Conservation (phyloP, 2,329 filamentous ascomycete species). For the Thelonectria olida region DNA sequence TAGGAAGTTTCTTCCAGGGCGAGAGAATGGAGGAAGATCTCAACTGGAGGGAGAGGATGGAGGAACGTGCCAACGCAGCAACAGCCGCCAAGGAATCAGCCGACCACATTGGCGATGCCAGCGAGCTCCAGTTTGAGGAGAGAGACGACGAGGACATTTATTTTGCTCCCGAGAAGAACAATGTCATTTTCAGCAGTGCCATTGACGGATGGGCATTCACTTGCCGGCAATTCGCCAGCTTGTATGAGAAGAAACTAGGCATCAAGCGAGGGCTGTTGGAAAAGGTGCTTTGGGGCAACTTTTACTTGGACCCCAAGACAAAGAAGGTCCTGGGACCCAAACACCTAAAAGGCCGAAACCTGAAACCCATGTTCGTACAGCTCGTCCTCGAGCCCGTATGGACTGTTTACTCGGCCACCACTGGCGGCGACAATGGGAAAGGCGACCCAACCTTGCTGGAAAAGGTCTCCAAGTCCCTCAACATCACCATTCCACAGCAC, state of each 20-base stretch:
- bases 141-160: conserved; percentile 96
- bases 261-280: conserved; percentile 90
- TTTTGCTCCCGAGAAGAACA: conserved; percentile 97
- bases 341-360: conserved; percentile 87
- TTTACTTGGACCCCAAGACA: conserved; percentile 95
- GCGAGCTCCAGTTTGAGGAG: conserved; percentile 81
- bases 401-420: conserved; percentile 93
- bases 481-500: conserved; percentile 85
- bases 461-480: conserved; percentile 93
- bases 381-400: conserved; percentile 95
- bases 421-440: conserved; percentile 81
- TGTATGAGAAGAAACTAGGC: conserved; percentile 97
- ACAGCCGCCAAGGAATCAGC: conserved; percentile 68
- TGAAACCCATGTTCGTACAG: conserved; percentile 98
- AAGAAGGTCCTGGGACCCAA: conserved; percentile 91
- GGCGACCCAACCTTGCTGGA: conserved; percentile 85
- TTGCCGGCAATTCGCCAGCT: conserved; percentile 87
- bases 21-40: conserved; percentile 99
- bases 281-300: conserved; percentile 96
- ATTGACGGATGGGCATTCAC: conserved; percentile 99
- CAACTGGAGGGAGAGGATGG: conserved; percentile 93
- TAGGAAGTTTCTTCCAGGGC: conserved; percentile 97
- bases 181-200: conserved; percentile 98
- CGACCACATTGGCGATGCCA: conserved; percentile 62
- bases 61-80: conserved; percentile 81